Conservation (phyloP, 2,329 filamentous ascomycete genomes). For the Colletotrichum australisinense region DNA sequence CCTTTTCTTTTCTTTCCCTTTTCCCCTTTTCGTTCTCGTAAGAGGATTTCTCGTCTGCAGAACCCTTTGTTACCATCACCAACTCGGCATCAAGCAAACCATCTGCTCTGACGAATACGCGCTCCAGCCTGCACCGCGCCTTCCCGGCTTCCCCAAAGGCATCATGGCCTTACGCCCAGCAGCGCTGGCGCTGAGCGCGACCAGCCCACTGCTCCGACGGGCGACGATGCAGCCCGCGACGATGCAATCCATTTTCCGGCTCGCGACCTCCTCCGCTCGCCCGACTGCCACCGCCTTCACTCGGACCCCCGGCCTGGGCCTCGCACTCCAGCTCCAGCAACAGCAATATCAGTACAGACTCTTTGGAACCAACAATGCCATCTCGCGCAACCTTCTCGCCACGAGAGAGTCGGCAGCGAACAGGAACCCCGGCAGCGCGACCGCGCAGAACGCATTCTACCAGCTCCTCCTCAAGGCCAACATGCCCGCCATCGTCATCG, state of each 20-base stretch:
- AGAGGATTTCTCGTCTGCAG: background rate
- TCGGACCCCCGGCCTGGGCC: constrained; percentile 35
- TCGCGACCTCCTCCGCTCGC: constrained; percentile 17
- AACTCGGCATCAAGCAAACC: background rate
- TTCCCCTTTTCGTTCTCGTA: background rate
- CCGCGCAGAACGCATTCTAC: constrained; percentile 94
- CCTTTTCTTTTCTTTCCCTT: background rate
- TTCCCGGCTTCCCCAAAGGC: constrained; percentile 7
- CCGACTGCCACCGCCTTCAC: constrained; percentile 1
- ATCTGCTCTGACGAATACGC: constrained; percentile 12
- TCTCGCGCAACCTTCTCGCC: constrained; percentile 77
- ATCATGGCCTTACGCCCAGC: constrained; percentile 36
- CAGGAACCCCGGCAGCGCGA: constrained; percentile 87
- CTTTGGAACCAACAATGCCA: constrained; percentile 59
- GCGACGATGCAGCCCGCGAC: constrained; percentile 29
- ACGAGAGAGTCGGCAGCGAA: constrained; percentile 93
- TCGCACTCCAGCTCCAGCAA: constrained; percentile 30
- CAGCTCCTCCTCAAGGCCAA: constrained; percentile 89
- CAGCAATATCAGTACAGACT: constrained; percentile 43
- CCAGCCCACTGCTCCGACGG: constrained; percentile 30
- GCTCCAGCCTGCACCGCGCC: background rate
- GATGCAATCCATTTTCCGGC: constrained; percentile 33
- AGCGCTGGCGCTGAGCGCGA: constrained; percentile 33
- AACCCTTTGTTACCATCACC: background rate
- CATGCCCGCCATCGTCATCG: constrained; percentile 92